Evolutionary conservation across 441 rosid genomes (phyloP).

Genomic region (Corymbia calophylla): DNA sequence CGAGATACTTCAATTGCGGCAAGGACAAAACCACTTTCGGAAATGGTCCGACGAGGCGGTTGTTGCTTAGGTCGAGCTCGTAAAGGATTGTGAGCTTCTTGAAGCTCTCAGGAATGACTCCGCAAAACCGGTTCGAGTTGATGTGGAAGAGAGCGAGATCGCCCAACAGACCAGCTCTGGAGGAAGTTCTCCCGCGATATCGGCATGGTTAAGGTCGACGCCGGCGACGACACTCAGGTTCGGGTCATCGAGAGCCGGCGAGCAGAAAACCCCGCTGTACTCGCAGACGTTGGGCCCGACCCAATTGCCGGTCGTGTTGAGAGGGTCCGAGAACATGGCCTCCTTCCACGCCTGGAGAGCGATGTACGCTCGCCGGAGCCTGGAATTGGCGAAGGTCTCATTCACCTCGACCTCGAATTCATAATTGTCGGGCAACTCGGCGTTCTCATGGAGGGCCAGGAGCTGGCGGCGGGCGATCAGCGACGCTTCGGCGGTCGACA

Average conservation of each 20-base stretch:
- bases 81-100: conserved; percentile 23
- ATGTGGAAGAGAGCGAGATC: conserved; percentile 49
- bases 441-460: conserved; percentile 10
- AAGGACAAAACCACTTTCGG: conserved; percentile 23
- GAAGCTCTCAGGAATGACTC: conserved; percentile 40
- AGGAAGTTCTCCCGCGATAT: conserved; percentile 45
- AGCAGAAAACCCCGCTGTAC: conserved; percentile 44
- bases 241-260: conserved; percentile 28
- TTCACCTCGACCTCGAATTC: conserved; percentile 12
- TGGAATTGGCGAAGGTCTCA: conserved; percentile 28
- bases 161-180: conserved; percentile 31
- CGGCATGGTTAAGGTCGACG: conserved; percentile 43
- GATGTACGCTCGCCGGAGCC: conserved; percentile 34
- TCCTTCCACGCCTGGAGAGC: conserved; percentile 48
- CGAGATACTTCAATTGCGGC: conserved; percentile 36
- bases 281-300: conserved; percentile 34
- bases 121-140: conserved; percentile 46
- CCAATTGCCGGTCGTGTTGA: conserved; percentile 33
- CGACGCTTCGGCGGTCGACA: conserved; percentile 12
- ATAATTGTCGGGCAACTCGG: conserved; percentile 6
- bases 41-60: conserved; percentile 35
- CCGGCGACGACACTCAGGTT: conserved; percentile 32
- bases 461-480: conserved; percentile 21
- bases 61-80: conserved; percentile 49
- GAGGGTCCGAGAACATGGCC: conserved; percentile 36